phyloP scores from a whole-genome alignment of 306 rosid species.

The Prunus dulcis region DNA sequence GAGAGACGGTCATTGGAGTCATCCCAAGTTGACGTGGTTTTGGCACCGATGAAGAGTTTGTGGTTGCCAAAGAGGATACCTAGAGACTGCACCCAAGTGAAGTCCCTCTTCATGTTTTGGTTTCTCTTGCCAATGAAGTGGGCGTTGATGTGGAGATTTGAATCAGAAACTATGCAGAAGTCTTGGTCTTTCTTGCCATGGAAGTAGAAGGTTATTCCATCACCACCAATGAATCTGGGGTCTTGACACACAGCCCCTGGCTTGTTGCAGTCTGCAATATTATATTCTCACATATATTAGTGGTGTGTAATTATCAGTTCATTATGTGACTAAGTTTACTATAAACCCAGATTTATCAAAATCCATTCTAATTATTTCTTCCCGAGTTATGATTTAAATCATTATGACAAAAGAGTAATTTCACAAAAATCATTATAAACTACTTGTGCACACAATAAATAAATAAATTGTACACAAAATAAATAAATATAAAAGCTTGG shows the following conservation, averaged over 20 bases:
- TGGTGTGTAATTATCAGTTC: background rate
- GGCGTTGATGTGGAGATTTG: constrained; percentile 37
- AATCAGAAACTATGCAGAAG: constrained; percentile 32
- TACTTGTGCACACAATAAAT: no score
- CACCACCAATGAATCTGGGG: constrained; percentile 58
- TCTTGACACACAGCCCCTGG: constrained; percentile 40
- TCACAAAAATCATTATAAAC: no score
- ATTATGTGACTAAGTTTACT: no score
- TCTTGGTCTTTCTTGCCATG: constrained; percentile 31
- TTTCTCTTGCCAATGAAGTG: constrained; percentile 30
- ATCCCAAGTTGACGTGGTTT: constrained; percentile 20
- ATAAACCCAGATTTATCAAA: no score
- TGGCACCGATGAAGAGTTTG: constrained; percentile 28
- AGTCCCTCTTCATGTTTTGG: constrained; percentile 42
- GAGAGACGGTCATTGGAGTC: constrained; percentile 25
- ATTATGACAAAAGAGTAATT: no score
- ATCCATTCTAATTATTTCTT: no score
- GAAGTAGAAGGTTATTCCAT: constrained; percentile 57
- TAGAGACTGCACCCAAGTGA: constrained; percentile 49
- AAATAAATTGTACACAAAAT: no score
- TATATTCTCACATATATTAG: background rate
- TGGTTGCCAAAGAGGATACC: constrained; percentile 32
- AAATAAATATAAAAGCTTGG: no score
- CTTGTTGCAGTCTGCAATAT: constrained; percentile 22
- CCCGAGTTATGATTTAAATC: no score